Conservation (phyloP, 768 basidiomycete genomes). For the Xerocomus brunneocitrinus region DNA sequence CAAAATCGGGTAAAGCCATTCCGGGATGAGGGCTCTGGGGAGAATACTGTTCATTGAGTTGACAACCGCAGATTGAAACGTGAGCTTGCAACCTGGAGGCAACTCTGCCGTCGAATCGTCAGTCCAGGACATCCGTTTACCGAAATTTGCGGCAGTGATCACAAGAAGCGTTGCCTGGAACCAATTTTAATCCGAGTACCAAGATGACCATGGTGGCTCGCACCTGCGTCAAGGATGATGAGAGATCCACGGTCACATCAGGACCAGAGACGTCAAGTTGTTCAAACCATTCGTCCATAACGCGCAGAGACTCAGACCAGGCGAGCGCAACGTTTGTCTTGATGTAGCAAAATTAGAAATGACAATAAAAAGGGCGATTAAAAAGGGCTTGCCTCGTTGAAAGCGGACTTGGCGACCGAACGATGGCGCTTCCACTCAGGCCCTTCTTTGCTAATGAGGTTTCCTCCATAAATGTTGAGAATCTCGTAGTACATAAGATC, state of each 20-base stretch:
- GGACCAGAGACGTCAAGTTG: constrained; percentile 27
- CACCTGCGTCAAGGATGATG: constrained; percentile 14
- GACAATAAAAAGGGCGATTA: background rate
- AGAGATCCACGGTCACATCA: constrained; percentile 20
- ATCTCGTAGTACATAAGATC: constrained; percentile 38
- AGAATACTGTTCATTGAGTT: constrained; percentile 20
- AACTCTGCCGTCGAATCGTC: constrained; percentile 26
- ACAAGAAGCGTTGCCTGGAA: constrained; percentile 35
- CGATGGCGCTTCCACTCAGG: constrained; percentile 47
- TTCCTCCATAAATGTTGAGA: constrained; percentile 44
- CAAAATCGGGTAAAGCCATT: constrained; percentile 28
- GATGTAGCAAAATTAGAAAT: background rate
- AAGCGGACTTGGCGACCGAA: constrained; percentile 42
- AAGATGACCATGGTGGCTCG: background rate
- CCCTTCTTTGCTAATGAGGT: constrained; percentile 40
- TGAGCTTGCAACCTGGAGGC: constrained; percentile 29
- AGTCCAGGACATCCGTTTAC: constrained; percentile 32
- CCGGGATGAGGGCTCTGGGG: constrained; percentile 30
- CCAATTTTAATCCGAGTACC: background rate
- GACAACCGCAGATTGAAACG: constrained; percentile 35
- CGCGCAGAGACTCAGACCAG: constrained; percentile 41
- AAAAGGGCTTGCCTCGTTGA: constrained; percentile 38
- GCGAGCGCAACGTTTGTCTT: constrained; percentile 47
- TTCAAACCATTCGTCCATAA: constrained; percentile 41
- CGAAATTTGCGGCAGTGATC: constrained; percentile 41